phyloP scores from a whole-genome alignment of 2,329 filamentous ascomycete genomes.

The Sphaerulina vaccinii region DNA sequence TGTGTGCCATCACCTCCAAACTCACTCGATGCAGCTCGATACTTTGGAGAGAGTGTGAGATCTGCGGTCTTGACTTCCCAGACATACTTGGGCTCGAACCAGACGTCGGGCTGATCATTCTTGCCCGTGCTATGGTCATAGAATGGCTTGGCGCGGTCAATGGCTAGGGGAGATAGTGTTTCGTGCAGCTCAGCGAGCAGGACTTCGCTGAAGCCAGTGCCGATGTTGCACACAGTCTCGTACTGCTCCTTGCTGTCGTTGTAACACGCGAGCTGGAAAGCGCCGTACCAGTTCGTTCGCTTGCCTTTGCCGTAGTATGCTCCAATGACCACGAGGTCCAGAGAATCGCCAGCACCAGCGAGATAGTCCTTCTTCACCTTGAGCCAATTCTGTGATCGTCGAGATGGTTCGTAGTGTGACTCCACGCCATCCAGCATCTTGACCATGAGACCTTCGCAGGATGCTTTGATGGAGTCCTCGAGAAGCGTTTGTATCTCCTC shows the following conservation, averaged over 20 bases:
- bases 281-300: constrained; percentile 91
- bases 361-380: constrained; percentile 99
- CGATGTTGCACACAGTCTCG: constrained; percentile 97
- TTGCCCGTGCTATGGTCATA: constrained; percentile 80
- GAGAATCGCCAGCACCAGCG: constrained; percentile 85
- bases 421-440: constrained; percentile 96
- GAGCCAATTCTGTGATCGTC: constrained; percentile 95
- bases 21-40: constrained; percentile 85
- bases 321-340: constrained; percentile 92
- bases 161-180: constrained; percentile 72
- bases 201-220: constrained; percentile 94
- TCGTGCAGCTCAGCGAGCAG: constrained; percentile 83
- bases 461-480: constrained; percentile 92
- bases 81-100: constrained; percentile 91
- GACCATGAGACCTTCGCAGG: constrained; percentile 97
- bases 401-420: constrained; percentile 93
- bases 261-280: constrained; percentile 93
- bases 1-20: constrained; percentile 61
- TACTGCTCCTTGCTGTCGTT: constrained; percentile 77
- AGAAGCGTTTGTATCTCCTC: constrained; percentile 91
- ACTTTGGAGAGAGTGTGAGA: constrained; percentile 85
- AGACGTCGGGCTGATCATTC: constrained; percentile 96
- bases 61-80: constrained; percentile 99
- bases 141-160: constrained; percentile 90
- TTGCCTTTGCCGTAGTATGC: constrained; percentile 95